Percentiles rank a stretch among this genome's conserved stretches.
Evolutionary conservation across 495 filamentous ascomycete genomes (phyloP).

Genomic region (Geopyxis carbonaria): DNA sequence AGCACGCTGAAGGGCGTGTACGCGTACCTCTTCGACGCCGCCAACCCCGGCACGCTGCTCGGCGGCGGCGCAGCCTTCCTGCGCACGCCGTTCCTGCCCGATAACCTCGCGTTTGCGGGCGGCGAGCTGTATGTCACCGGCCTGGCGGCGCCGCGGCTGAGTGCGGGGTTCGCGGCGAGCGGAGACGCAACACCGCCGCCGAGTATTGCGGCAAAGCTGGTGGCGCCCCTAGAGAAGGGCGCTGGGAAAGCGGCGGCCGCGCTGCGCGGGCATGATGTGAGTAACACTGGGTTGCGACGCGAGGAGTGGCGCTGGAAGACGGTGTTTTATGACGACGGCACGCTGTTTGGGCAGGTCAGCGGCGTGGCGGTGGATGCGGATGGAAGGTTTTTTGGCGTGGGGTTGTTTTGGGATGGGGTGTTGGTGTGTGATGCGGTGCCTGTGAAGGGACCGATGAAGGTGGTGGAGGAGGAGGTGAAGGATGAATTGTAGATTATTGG

Average conservation of each 20-base stretch:
- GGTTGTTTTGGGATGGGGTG: constrained; percentile 13
- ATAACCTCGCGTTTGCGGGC: constrained; percentile 11
- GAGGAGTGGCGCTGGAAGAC: constrained; percentile 21
- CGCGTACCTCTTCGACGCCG: constrained; percentile 7
- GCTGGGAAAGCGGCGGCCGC: constrained; percentile 13
- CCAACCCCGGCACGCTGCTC: constrained; percentile 1
- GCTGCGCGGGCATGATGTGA: constrained; percentile 11
- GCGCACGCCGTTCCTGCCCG: constrained; percentile 13
- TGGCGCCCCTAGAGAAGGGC: constrained; percentile 5
- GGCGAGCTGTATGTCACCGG: constrained; percentile 9
- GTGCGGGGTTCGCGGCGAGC: constrained; percentile 9
- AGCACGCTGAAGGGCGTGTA: constrained; percentile 15
- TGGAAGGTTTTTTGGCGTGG: constrained; percentile 18
- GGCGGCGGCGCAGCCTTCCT: constrained; percentile 7
- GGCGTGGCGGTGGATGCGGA: constrained; percentile 12
- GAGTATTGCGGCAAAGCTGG: constrained; percentile 16
- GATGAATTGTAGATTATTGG: constrained; percentile 20
- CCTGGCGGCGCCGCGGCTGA: background rate
- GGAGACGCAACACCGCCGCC: background rate
- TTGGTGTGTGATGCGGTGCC: constrained; percentile 12
- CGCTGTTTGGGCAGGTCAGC: constrained; percentile 13
- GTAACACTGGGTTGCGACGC: constrained; percentile 14
- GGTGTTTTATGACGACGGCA: constrained; percentile 23
- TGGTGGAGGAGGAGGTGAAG: constrained; percentile 9
- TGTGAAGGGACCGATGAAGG: constrained; percentile 8